Conservation (phyloP, 768 basidiomycete species). For the Rhodotorula babjevae region DNA sequence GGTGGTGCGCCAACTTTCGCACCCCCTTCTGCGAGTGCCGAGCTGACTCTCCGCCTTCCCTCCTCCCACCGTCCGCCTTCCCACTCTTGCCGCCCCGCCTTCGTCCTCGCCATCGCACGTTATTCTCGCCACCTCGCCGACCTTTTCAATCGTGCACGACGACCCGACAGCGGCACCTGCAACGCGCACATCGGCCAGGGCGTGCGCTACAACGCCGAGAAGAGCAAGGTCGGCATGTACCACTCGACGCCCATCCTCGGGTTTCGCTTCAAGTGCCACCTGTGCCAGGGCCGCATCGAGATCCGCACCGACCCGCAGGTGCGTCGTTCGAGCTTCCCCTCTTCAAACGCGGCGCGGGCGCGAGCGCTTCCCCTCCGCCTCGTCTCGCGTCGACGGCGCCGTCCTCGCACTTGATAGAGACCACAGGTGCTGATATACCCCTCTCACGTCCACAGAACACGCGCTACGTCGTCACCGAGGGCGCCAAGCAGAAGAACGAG, state of each 20-base stretch:
- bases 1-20: constrained; percentile 62
- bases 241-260: constrained; percentile 90
- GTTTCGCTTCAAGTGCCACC: constrained; percentile 95
- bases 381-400: no score
- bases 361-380: no score
- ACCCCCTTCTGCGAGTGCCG: background rate
- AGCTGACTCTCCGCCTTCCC: background rate
- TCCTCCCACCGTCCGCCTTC: background rate
- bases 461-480: constrained; percentile 82
- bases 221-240: constrained; percentile 92
- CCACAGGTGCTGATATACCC: no score
- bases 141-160: no score
- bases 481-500: constrained; percentile 89
- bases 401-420: no score
- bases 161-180: constrained; percentile 69
- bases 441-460: constrained; percentile 75
- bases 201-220: constrained; percentile 99
- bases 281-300: constrained; percentile 96
- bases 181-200: constrained; percentile 97
- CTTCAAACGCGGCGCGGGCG: no score
- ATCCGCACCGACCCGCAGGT: constrained; percentile 97
- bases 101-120: no score
- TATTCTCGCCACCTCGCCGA: constrained; percentile 5
- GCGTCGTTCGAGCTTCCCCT: constrained; percentile 14
- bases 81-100: background rate